Evolutionary conservation across 345 rosid species (phyloP), one percentile per base, ranked within the genome.

Genomic region (Eucalyptus guilfoylei): DNA sequence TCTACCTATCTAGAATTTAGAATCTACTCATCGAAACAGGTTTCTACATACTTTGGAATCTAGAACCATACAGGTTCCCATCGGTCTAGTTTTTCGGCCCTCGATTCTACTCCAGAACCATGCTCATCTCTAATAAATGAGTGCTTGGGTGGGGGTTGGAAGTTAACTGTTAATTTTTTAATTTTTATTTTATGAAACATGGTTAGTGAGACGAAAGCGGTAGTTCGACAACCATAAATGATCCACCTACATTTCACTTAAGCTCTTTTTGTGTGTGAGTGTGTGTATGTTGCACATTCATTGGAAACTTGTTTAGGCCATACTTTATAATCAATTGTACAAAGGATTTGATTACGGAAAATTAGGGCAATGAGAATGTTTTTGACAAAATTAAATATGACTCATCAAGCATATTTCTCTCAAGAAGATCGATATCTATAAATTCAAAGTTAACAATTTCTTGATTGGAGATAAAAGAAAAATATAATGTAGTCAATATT

Each of bases 81-180:
- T 52, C 0, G 10, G 0, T 52, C 5, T 4, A 52, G 2, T 8
- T 52, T 52, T 52, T 52, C 1, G 5, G 2, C 58, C 2, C 58
- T 52, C 0, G 1, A 52, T 52, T 52, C 26, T 52, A 21, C 5
- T 52, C 11, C 1, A 52, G 2, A 52, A 52, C 26, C 11, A 52
- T 52, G 58, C 58, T 52, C 11, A 21, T 52, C 58, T 52, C 58
- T 52, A 52, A 7, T 24, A 55, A 24, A 55, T 10, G 62, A 26
- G 62, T 55, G 62, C 6, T 24, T 55, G 62, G 62, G 62, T 24
- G 30, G 62, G 9, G 62, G 62, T 10, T 24, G 62, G 62, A 55
- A 23, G 62, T 55, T 24, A 24, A 24, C 2, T 55, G 30, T 9
- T 24, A 54, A 9, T 9, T 55, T 2, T 23, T 23, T 4, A 7